A percentile compares a stretch with the other conserved stretches of the same genome.
phyloP scores from a whole-genome alignment of 2,329 filamentous ascomycete genomes.

The Alternaria triticina region DNA sequence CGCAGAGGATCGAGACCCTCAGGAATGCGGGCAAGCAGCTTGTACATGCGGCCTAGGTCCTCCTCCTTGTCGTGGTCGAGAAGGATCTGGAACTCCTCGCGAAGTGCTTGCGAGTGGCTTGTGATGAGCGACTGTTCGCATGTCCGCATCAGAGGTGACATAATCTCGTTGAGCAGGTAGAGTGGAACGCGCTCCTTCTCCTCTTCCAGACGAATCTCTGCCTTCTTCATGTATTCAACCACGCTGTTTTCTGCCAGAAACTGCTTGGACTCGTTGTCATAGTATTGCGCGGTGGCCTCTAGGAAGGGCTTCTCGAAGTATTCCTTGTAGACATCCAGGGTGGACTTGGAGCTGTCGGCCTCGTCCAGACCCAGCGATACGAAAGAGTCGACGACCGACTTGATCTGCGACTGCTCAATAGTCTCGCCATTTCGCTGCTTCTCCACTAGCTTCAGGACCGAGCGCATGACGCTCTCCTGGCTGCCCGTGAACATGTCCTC shows the following conservation, averaged over 20 bases:
- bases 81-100: constrained; percentile 94
- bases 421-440: constrained; percentile 98
- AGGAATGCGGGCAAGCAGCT: constrained; percentile 83
- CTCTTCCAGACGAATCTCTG: constrained; percentile 84
- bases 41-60: constrained; percentile 96
- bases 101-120: constrained; percentile 82
- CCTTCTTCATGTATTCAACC: constrained; percentile 99
- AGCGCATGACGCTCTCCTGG: constrained; percentile 88
- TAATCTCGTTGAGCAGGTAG: constrained; percentile 91
- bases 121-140: constrained; percentile 91
- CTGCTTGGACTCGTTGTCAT: constrained; percentile 87
- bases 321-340: constrained; percentile 89
- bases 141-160: constrained; percentile 78
- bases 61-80: constrained; percentile 94
- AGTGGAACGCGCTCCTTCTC: constrained; percentile 93
- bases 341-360: constrained; percentile 89
- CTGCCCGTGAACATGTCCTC: constrained; percentile 86
- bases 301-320: constrained; percentile 96
- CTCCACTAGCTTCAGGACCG: constrained; percentile 92
- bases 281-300: constrained; percentile 81
- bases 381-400: constrained; percentile 95
- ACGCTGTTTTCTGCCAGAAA: constrained; percentile 97
- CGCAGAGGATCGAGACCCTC: constrained; percentile 90
- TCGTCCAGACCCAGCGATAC: constrained; percentile 93
- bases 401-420: constrained; percentile 96